Conservation (phyloP, 495 filamentous ascomycete species). For the Xylaria palmicola region DNA sequence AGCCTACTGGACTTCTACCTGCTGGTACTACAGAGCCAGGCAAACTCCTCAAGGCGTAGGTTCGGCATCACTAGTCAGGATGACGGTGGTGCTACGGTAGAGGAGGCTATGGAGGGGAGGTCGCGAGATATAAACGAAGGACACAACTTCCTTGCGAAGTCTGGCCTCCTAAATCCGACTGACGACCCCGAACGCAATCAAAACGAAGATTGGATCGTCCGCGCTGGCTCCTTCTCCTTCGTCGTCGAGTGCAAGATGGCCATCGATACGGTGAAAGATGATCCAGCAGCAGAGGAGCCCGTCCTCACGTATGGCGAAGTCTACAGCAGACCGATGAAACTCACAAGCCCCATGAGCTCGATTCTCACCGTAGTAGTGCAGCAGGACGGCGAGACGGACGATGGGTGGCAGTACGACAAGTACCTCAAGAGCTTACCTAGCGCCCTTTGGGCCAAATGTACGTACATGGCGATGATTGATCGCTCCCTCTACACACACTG, state of each 20-base stretch:
- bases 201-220: slow-evolving; percentile 18
- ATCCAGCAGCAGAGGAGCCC: background rate
- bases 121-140: slow-evolving; percentile 6
- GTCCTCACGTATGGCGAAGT: slow-evolving; percentile 2
- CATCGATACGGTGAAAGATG: slow-evolving; percentile 13
- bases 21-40: slow-evolving; percentile 13
- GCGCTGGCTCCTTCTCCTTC: slow-evolving; percentile 23
- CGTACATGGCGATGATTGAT: too few relatives aligned
- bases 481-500: too few relatives aligned
- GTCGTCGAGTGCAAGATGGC: slow-evolving; percentile 25
- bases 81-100: background rate
- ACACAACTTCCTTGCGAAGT: slow-evolving; percentile 16
- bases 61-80: too few relatives aligned
- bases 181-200: slow-evolving; percentile 9
- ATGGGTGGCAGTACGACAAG: slow-evolving; percentile 8
- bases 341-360: background rate
- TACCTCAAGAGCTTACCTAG: slow-evolving; percentile 9
- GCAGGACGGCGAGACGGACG: too few relatives aligned
- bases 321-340: slow-evolving; percentile 15
- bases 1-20: slow-evolving; percentile 14
- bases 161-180: slow-evolving; percentile 11
- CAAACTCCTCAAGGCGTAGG: too few relatives aligned
- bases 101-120: background rate
- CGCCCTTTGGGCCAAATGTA: slow-evolving; percentile 15
- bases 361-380: too few relatives aligned